Evolutionary conservation across 352 stramenopile genomes (phyloP).

Genomic region (Pythium dissimile): DNA sequence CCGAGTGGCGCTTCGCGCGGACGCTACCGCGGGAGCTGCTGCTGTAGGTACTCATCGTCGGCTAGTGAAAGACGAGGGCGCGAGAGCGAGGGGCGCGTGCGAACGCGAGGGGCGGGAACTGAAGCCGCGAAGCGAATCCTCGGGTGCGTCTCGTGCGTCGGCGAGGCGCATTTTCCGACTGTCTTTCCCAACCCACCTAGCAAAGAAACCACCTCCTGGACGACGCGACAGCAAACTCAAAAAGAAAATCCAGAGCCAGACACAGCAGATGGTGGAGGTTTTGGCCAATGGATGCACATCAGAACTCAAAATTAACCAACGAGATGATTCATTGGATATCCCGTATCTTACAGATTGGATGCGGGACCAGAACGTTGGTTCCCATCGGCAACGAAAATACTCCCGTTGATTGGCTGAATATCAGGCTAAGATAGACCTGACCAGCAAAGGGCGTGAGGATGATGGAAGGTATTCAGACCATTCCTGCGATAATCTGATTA

Average conservation of each 20-base stretch:
- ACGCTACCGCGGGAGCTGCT: constrained; percentile 16
- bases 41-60: constrained; percentile 22
- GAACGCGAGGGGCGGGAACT: constrained; percentile 3
- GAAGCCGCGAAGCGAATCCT: constrained; percentile 1
- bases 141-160: background rate
- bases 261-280: background rate
- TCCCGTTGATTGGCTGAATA: constrained; percentile 21
- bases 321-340: background rate
- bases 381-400: constrained; percentile 17
- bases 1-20: constrained; percentile 11
- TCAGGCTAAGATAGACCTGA: constrained; percentile 17
- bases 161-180: constrained; percentile 22
- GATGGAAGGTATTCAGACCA: background rate
- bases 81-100: background rate
- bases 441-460: constrained; percentile 3
- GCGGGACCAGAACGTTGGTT: constrained; percentile 17
- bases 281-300: background rate
- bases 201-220: constrained; percentile 1
- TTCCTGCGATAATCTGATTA: too few relatives aligned
- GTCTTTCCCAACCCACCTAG: background rate
- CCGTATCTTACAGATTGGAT: constrained; percentile 9
- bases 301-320: background rate
- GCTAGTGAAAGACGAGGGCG: background rate
- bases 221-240: constrained; percentile 1
- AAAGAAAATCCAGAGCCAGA: constrained; percentile 16